Evolutionary conservation across 345 rosid genomes (phyloP).

Genomic region (Citrus inodora): DNA sequence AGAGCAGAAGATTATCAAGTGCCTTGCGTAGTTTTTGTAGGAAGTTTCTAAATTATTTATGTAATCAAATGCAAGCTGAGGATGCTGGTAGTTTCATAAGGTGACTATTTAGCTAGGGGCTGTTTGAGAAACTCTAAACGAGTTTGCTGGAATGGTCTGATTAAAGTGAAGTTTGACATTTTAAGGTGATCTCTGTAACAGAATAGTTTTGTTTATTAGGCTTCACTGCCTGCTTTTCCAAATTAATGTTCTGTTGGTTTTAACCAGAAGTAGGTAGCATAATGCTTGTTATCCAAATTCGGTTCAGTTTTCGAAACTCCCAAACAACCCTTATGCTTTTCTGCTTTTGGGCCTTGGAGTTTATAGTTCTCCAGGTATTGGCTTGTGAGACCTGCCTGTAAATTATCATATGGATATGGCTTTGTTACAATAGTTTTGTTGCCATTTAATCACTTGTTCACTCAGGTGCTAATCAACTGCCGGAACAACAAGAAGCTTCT

Average conservation of each 20-base stretch:
- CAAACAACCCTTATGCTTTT: background rate
- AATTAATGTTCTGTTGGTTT: slow-evolving; percentile 1
- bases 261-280: slow-evolving; percentile 3
- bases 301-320: background rate
- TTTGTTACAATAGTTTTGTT: background rate
- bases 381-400: slow-evolving; percentile 13
- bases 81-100: background rate
- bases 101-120: background rate
- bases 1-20: background rate
- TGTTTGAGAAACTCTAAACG: slow-evolving; percentile 4
- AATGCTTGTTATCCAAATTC: background rate
- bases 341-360: slow-evolving; percentile 4
- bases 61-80: background rate
- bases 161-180: background rate
- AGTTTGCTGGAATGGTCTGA: background rate
- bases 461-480: slow-evolving; percentile 85
- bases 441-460: background rate
- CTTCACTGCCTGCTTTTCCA: background rate
- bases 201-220: slow-evolving; percentile 4
- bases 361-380: slow-evolving; percentile 9
- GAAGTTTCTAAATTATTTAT: background rate
- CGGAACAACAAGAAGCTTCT: slow-evolving; percentile 82
- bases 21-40: background rate
- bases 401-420: background rate
- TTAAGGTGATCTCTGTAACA: slow-evolving; percentile 5